Evolutionary conservation across 2,329 filamentous ascomycete genomes (phyloP).

Genomic region (Colletotrichum paranaense): DNA sequence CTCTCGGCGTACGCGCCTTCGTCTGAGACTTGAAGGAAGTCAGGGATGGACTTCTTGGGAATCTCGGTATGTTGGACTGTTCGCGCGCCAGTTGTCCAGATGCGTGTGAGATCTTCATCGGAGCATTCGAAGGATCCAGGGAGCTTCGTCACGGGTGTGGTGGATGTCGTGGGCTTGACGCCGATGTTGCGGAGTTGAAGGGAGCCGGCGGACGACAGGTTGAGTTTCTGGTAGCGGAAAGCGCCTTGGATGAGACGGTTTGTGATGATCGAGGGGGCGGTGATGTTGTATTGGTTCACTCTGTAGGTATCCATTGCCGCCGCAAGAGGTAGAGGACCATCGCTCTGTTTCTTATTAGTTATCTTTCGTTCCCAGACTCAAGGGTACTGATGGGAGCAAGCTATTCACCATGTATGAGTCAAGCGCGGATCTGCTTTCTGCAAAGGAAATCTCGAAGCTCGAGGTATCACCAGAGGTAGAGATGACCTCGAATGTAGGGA

Average conservation of each 20-base stretch:
- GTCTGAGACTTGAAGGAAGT: slow-evolving; percentile 41
- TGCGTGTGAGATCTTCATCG: slow-evolving; percentile 41
- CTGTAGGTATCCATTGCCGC: slow-evolving; percentile 51
- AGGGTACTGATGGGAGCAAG: neutral
- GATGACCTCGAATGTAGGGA: slow-evolving; percentile 17
- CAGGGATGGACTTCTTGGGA: slow-evolving; percentile 39
- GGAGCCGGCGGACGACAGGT: slow-evolving; percentile 46
- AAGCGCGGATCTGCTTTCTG: neutral
- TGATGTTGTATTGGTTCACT: slow-evolving; percentile 48
- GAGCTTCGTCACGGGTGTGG: slow-evolving; percentile 39
- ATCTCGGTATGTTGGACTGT: slow-evolving; percentile 47
- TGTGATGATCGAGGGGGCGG: slow-evolving; percentile 35
- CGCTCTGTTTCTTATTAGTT: slow-evolving; percentile 19
- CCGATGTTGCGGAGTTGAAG: slow-evolving; percentile 43
- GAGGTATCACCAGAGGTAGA: slow-evolving; percentile 19
- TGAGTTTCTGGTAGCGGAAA: slow-evolving; percentile 50
- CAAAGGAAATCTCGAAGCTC: slow-evolving; percentile 10
- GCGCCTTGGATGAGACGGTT: slow-evolving; percentile 49
- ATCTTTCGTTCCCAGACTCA: neutral
- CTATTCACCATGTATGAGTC: neutral
- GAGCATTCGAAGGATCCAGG: slow-evolving; percentile 45
- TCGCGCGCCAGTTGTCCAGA: slow-evolving; percentile 45
- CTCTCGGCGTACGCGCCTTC: slow-evolving; percentile 44
- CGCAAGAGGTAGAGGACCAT: slow-evolving; percentile 47
- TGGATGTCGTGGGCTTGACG: slow-evolving; percentile 39